phyloP scores from a whole-genome alignment of 805 yeast genomes.

The Yamadazyma paraphyllophila region DNA sequence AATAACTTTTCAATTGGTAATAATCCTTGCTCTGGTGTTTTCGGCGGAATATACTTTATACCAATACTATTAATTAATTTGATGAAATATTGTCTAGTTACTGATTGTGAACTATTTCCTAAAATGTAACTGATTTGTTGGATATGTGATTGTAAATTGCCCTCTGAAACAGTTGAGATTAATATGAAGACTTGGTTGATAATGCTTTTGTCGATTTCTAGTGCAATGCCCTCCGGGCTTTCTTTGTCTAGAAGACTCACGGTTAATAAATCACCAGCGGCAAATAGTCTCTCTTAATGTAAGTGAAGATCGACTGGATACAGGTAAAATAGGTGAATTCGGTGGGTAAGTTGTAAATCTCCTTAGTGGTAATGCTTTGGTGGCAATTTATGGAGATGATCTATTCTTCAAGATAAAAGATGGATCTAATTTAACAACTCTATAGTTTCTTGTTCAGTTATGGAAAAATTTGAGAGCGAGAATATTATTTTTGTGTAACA shows the following conservation, averaged over 20 bases:
- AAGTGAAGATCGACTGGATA: not conserved
- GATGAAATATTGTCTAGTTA: slow-evolving; percentile 2
- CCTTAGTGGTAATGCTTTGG: not conserved
- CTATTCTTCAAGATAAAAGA: not conserved
- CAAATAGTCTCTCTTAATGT: not conserved
- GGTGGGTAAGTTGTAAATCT: not conserved
- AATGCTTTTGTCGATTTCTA: slow-evolving; percentile 38
- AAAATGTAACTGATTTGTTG: slow-evolving; percentile 29
- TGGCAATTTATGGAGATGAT: not conserved
- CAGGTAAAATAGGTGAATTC: not conserved
- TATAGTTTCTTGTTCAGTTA: not conserved
- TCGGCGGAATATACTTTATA: not conserved
- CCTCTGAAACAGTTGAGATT: slow-evolving; percentile 41
- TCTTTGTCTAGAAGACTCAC: slow-evolving; percentile 32
- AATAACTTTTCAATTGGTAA: slow-evolving; percentile 9
- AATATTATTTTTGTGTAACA: not conserved
- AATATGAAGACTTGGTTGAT: slow-evolving; percentile 55
- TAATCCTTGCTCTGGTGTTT: not conserved
- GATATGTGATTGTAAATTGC: slow-evolving; percentile 27
- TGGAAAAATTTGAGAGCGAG: slow-evolving; percentile 9
- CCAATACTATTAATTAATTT: slow-evolving; percentile 2
- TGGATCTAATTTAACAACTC: not conserved
- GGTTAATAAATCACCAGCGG: slow-evolving; percentile 15
- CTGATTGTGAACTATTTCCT: slow-evolving; percentile 1
- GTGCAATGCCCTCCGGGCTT: slow-evolving; percentile 42